A percentile compares a stretch with the other conserved stretches of the same genome.
phyloP scores from a whole-genome alignment of 2,329 filamentous ascomycete genomes.

The Fusarium sp. region DNA sequence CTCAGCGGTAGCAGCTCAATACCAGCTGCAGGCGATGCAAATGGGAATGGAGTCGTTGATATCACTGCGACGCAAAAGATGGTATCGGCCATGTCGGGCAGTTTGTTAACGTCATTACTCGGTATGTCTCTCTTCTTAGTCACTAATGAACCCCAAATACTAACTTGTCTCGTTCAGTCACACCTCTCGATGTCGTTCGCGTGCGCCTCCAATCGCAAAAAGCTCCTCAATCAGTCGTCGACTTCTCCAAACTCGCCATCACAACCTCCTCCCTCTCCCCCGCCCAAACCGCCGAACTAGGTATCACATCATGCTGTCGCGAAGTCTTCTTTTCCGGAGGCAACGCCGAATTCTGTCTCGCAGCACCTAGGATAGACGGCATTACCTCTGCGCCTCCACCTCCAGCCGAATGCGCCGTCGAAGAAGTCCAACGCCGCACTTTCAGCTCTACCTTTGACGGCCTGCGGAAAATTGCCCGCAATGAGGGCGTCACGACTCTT shows the following conservation, averaged over 20 bases:
- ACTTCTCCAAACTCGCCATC: slow-evolving; percentile 67
- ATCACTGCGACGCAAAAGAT: slow-evolving; percentile 91
- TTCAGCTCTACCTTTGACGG: slow-evolving; percentile 94
- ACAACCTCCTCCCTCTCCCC: slow-evolving; percentile 70
- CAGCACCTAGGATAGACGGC: slow-evolving; percentile 67
- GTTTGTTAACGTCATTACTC: slow-evolving; percentile 86
- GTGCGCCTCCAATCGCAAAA: slow-evolving; percentile 91
- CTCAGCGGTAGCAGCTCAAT: slow-evolving; percentile 15
- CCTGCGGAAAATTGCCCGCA: slow-evolving; percentile 90
- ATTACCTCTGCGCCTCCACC: slow-evolving; percentile 58
- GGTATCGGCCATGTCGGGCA: slow-evolving; percentile 91
- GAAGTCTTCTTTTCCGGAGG: slow-evolving; percentile 98
- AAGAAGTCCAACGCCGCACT: slow-evolving; percentile 83
- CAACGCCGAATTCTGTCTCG: slow-evolving; percentile 82
- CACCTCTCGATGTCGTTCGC: slow-evolving; percentile 94
- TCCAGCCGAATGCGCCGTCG: slow-evolving; percentile 80
- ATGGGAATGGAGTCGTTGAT: slow-evolving; percentile 61
- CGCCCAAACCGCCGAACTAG: slow-evolving; percentile 81
- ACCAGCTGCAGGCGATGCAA: slow-evolving; percentile 20
- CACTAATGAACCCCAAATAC: background rate
- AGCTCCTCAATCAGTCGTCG: slow-evolving; percentile 60
- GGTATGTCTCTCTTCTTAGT: slow-evolving; percentile 65
- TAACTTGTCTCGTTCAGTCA: slow-evolving; percentile 67
- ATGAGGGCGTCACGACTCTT: slow-evolving; percentile 86
- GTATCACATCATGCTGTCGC: slow-evolving; percentile 93